Evolutionary conservation across 805 yeast genomes (phyloP).

Genomic region (Wickerhamomyces ciferrii): DNA sequence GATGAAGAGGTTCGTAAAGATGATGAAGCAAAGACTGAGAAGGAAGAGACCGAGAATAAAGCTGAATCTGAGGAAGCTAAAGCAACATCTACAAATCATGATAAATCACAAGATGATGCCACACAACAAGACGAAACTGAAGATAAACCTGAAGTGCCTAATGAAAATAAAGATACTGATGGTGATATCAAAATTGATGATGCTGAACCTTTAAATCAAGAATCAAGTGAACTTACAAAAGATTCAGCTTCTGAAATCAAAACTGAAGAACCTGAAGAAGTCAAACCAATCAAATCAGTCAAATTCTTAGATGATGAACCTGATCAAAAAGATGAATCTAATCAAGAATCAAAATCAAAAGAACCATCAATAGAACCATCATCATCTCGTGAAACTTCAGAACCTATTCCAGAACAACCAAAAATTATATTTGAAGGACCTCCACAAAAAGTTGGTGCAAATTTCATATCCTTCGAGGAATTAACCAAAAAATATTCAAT

Average conservation of each 20-base stretch:
- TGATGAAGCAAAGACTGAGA: conserved; percentile 21
- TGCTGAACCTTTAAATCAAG: background rate
- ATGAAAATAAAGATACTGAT: background rate
- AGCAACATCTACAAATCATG: background rate
- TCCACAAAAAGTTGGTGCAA: conserved; percentile 50
- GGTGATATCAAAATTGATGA: background rate
- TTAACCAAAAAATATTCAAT: conserved; percentile 30
- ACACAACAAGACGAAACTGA: background rate
- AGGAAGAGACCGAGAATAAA: background rate
- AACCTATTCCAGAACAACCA: conserved; percentile 9
- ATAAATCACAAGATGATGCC: background rate
- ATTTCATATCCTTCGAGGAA: conserved; percentile 48
- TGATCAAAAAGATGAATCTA: conserved; percentile 4
- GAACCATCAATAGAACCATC: conserved; percentile 1
- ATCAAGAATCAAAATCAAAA: background rate
- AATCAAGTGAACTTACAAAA: background rate
- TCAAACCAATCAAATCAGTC: conserved; percentile 8
- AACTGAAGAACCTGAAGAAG: background rate
- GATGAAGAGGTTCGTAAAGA: conserved; percentile 18
- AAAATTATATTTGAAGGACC: conserved; percentile 59
- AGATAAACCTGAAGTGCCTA: background rate
- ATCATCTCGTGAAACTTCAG: conserved; percentile 1
- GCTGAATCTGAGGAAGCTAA: conserved; percentile 1
- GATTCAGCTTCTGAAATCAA: background rate
- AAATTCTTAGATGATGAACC: conserved; percentile 15